Conservation (phyloP, 306 rosid genomes). For the Trifolium repens region DNA sequence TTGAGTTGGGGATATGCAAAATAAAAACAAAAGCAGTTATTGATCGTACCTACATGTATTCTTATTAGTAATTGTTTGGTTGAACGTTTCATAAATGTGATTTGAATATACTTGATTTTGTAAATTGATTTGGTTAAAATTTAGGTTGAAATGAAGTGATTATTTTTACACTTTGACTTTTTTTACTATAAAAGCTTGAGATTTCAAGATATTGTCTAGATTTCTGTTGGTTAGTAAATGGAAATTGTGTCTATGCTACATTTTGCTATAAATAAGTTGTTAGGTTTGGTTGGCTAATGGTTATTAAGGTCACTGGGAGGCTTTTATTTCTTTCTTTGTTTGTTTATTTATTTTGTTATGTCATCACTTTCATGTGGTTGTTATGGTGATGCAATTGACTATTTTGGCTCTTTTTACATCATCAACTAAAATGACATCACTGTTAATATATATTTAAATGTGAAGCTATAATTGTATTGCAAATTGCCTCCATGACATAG, state of each 20-base stretch:
- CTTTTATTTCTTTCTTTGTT: neutral
- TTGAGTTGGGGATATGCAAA: constrained; percentile 20
- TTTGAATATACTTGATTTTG: constrained; percentile 4
- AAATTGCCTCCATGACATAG: neutral
- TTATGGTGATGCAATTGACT: neutral
- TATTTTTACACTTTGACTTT: neutral
- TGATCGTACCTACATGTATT: neutral
- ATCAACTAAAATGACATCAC: neutral
- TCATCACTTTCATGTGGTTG: constrained; percentile 1
- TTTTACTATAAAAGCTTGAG: neutral
- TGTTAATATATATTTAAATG: neutral
- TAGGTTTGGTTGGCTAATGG: constrained; percentile 13
- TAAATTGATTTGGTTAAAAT: constrained; percentile 3
- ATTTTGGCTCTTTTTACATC: neutral
- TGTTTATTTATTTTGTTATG: neutral
- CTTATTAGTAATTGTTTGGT: neutral
- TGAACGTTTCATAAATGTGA: neutral
- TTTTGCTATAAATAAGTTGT: constrained; percentile 11
- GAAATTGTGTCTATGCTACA: constrained; percentile 12
- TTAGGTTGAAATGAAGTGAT: neutral
- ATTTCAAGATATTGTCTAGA: constrained; percentile 18
- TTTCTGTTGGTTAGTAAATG: constrained; percentile 7
- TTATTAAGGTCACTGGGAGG: constrained; percentile 2
- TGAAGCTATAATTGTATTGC: neutral
- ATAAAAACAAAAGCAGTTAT: neutral